phyloP scores from a whole-genome alignment of 1,284 basidiomycete species.

The Ganoderma meredithae region DNA sequence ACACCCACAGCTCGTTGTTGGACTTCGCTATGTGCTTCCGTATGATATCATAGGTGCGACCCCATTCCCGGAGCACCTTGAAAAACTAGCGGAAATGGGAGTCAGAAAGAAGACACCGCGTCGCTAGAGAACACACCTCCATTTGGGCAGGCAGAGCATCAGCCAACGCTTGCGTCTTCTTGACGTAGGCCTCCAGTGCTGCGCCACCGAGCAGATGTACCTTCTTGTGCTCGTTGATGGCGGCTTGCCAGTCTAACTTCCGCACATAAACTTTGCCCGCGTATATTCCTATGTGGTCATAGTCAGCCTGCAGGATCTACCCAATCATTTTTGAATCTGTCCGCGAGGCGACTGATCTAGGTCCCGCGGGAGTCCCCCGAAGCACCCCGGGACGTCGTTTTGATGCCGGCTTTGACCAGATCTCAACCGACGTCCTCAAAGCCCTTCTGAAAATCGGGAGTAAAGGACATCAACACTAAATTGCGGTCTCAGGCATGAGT shows the following conservation, averaged over 20 bases:
- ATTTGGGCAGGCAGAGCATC: conserved; percentile 22
- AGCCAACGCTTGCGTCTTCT: conserved; percentile 28
- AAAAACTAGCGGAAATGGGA: conserved; percentile 15
- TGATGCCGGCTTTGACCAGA: not conserved
- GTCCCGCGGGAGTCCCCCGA: too few species aligned
- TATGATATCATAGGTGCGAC: not conserved
- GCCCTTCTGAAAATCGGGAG: too few species aligned
- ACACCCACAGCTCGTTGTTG: conserved; percentile 19
- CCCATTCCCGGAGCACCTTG: conserved; percentile 24
- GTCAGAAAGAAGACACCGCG: not conserved
- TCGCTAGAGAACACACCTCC: conserved; percentile 21
- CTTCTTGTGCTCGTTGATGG: conserved; percentile 38
- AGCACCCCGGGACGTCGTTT: too few species aligned
- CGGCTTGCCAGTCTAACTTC: conserved; percentile 31
- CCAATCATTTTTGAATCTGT: not conserved
- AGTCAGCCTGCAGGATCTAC: not conserved
- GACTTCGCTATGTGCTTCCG: not conserved
- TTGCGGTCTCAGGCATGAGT: too few species aligned
- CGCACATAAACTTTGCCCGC: conserved; percentile 15
- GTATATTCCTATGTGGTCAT: not conserved
- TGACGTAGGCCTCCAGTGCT: conserved; percentile 25
- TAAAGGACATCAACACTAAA: too few species aligned
- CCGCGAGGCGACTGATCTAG: too few species aligned
- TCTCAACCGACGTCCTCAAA: too few species aligned
- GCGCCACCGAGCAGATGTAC: conserved; percentile 19